Conservation (phyloP, 352 stramenopile species). For the Phytopythium mirpurense region DNA sequence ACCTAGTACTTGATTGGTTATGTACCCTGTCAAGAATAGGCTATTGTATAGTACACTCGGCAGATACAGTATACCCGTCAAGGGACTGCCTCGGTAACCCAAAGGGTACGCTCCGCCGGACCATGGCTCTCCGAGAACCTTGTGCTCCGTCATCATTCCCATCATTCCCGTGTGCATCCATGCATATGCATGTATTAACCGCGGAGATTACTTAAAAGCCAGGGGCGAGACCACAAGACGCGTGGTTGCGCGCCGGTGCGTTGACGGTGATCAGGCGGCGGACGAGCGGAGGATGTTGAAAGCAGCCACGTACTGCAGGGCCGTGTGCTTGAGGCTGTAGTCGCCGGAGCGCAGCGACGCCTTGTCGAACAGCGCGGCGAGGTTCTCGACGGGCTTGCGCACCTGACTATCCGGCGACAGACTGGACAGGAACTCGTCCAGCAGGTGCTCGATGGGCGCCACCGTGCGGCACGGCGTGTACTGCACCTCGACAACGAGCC, state of each 20-base stretch:
- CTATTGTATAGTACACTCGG: too few relatives aligned
- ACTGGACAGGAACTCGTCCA: slow-evolving; percentile 78
- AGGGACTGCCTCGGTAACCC: too few relatives aligned
- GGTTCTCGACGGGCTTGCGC: slow-evolving; percentile 70
- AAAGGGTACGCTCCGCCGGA: too few relatives aligned
- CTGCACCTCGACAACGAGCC: slow-evolving; percentile 80
- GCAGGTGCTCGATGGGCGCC: slow-evolving; percentile 67
- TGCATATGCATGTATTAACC: too few relatives aligned
- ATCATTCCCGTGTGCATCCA: background rate
- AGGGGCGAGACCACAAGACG: too few relatives aligned
- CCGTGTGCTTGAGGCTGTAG: slow-evolving; percentile 87
- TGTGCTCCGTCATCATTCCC: too few relatives aligned
- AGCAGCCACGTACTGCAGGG: slow-evolving; percentile 81
- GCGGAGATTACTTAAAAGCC: background rate
- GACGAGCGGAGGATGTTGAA: slow-evolving; percentile 72
- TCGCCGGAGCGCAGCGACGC: slow-evolving; percentile 56
- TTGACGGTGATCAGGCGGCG: background rate
- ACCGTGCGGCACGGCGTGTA: slow-evolving; percentile 81
- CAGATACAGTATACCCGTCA: too few relatives aligned
- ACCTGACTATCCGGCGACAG: slow-evolving; percentile 62
- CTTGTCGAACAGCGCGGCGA: slow-evolving; percentile 67
- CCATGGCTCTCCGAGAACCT: too few relatives aligned
- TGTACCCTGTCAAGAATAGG: too few relatives aligned
- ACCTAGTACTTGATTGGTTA: too few relatives aligned
- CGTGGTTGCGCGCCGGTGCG: too few relatives aligned